Base-by-base conservation (phyloP, 2,329 filamentous ascomycete species). In the Clarireedia hainanense region DNA sequence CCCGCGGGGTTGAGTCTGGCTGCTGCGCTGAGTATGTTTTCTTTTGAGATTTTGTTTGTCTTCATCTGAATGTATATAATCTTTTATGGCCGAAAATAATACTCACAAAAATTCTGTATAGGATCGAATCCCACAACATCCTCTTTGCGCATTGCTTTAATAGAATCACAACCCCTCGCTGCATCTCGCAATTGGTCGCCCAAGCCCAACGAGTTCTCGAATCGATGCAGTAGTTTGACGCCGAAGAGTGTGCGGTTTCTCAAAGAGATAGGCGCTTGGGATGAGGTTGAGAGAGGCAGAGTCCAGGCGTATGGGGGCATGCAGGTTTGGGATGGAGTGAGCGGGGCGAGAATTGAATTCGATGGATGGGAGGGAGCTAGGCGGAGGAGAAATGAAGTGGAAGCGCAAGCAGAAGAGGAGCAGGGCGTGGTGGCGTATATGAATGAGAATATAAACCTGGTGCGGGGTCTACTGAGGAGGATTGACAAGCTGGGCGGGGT, bases 321-420 rank as follows among this genome's bases (percentile, higher is more conserved):
- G 94, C 88, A 96, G 70, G 94, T 97, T 34, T 99, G 95, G 94
- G 94, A 99, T 70, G 95, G 92, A 60, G 83, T 96, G 56, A 89
- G 88, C 42, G 91, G 84, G 57, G 89, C 91, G 37, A 83, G 85
- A 64, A 94, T 99, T 69, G 87, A 89, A 63, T 99, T 99, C 71
- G 88, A 94, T 73, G 43, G 52, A 80, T 77, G 59, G 23, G 1
- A 3, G 53, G 3, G 39, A 20, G 9, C 2, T 34, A 24, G 4
- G 15, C 14, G 23, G n/a, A 50, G 7, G 9, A 10, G 9, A n/a
- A 10, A 30, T 7, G 27, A n/a, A 7, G 47, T 9, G 9, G 5
- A 15, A 5, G 46, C 4, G 45, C n/a, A 23, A 15, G 24, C 15
- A 2, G 30, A 27, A 1, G 23, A 7, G 30, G 47, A 34, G 5